These are phyloP conservation scores for Letharia columbiana DNA, from an alignment of 495 filamentous ascomycete species.

Conservation along the genomic window DNA sequence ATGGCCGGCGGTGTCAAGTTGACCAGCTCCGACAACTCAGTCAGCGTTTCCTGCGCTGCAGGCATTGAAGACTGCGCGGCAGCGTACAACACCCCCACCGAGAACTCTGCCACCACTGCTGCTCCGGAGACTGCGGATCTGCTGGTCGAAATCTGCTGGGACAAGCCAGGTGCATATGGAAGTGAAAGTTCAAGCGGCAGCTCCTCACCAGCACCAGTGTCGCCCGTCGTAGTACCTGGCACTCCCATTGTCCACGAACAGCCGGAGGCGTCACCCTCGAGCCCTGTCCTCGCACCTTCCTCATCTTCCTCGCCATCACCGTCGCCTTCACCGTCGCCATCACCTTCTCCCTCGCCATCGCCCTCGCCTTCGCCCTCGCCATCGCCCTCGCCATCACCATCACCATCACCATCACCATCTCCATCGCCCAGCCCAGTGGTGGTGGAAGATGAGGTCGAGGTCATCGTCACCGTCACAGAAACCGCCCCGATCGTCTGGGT, in stretches of 20 bases:
- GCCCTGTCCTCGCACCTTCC: not conserved
- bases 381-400: not conserved
- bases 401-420: not conserved
- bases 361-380: not conserved
- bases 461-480: slow-evolving; percentile 14
- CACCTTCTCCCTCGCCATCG: not conserved
- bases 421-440: not conserved
- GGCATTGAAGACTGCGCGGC: slow-evolving; percentile 16
- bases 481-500: slow-evolving; percentile 10
- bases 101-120: slow-evolving; percentile 17
- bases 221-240: not conserved
- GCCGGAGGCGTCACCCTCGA: not conserved
- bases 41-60: slow-evolving; percentile 14
- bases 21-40: slow-evolving; percentile 9
- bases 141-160: slow-evolving; percentile 16
- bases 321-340: not conserved
- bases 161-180: slow-evolving; percentile 6
- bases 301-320: not conserved
- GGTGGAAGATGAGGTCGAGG: slow-evolving; percentile 1
- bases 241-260: not conserved
- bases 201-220: not conserved
- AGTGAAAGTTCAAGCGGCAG: slow-evolving; percentile 2
- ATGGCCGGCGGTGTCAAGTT: slow-evolving; percentile 17
- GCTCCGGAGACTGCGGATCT: slow-evolving; percentile 9
- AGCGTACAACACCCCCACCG: slow-evolving; percentile 18